phyloP scores from a whole-genome alignment of 73 alveolate genomes.

The Breviolum minutum region DNA sequence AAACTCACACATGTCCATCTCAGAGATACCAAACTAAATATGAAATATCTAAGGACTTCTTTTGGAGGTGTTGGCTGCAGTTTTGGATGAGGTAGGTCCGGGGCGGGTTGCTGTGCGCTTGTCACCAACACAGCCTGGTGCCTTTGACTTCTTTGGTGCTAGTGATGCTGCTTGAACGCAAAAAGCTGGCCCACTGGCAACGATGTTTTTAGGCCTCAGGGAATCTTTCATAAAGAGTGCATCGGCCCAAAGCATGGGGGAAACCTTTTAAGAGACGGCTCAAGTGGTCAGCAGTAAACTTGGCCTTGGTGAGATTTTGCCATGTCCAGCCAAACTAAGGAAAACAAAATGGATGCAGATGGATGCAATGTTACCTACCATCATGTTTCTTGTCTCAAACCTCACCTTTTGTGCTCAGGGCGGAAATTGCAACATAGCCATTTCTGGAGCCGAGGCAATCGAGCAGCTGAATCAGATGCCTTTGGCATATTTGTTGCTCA shows the following conservation, averaged over 20 bases:
- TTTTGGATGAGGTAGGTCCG: not conserved
- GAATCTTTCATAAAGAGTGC: too few relatives aligned
- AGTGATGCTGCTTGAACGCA: not conserved
- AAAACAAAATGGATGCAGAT: not conserved
- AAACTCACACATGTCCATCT: not conserved
- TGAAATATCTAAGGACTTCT: not conserved
- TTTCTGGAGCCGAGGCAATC: not conserved
- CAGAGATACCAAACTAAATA: not conserved
- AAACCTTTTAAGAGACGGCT: too few relatives aligned
- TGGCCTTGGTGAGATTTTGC: not conserved
- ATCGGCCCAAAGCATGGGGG: too few relatives aligned
- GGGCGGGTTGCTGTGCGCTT: slow-evolving; percentile 12
- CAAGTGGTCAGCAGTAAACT: too few relatives aligned
- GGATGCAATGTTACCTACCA: not conserved
- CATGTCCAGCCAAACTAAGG: not conserved
- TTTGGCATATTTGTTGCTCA: slow-evolving; percentile 14
- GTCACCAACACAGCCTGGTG: slow-evolving; percentile 5
- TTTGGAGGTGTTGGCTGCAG: not conserved
- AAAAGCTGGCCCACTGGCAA: not conserved
- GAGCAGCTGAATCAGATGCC: not conserved
- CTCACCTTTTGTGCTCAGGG: not conserved
- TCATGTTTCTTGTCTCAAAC: not conserved
- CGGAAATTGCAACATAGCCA: too few relatives aligned
- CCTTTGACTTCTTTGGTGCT: slow-evolving; percentile 2
- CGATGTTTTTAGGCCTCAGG: not conserved